These are phyloP conservation scores for Aspergillus unguis DNA, from an alignment of 2,329 filamentous ascomycete genomes.

Conservation along the genomic window DNA sequence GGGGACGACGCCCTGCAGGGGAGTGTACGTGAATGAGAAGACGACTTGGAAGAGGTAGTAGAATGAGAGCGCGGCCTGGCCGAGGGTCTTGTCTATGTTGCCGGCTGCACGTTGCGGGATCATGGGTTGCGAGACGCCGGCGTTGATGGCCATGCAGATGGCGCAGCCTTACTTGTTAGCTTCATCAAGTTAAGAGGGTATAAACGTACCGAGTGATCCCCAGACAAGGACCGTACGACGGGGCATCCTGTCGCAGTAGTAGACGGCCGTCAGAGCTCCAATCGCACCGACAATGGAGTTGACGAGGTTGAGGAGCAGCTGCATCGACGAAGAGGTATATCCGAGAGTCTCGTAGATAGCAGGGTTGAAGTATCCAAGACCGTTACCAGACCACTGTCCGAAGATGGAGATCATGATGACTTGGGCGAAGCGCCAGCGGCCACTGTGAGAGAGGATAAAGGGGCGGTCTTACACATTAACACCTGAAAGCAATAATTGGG, in stretches of 20 bases:
- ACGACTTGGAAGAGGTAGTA: constrained; percentile 52
- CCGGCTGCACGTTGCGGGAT: constrained; percentile 21
- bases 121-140: constrained; percentile 43
- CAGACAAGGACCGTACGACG: constrained; percentile 47
- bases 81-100: constrained; percentile 37
- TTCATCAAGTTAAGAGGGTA: not conserved
- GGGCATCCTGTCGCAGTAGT: constrained; percentile 46
- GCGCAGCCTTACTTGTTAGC: constrained; percentile 32
- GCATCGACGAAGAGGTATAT: constrained; percentile 24
- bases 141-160: constrained; percentile 45
- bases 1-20: constrained; percentile 49
- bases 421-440: constrained; percentile 49
- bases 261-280: constrained; percentile 37
- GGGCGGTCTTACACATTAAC: constrained; percentile 39
- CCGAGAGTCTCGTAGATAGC: constrained; percentile 40
- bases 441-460: constrained; percentile 44
- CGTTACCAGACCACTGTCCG: constrained; percentile 52
- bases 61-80: constrained; percentile 44
- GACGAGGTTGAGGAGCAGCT: constrained; percentile 44
- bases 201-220: constrained; percentile 38
- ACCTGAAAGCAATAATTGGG: not conserved
- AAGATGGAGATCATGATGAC: constrained; percentile 53
- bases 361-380: constrained; percentile 52
- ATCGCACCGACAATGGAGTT: constrained; percentile 3
- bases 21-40: constrained; percentile 52